Conservation (phyloP, 1,284 basidiomycete genomes). For the Boletus semigastroideus region DNA sequence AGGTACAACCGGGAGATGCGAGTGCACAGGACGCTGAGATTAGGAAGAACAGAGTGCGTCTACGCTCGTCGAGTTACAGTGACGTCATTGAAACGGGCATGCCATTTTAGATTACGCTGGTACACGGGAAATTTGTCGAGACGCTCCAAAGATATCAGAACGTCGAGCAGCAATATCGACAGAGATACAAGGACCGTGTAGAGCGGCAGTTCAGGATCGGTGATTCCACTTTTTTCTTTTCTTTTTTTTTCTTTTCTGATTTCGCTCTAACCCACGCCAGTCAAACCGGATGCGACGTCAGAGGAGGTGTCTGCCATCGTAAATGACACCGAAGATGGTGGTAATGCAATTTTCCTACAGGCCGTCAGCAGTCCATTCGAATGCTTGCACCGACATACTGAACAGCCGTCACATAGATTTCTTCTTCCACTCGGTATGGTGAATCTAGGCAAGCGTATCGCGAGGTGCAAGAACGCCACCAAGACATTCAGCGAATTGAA, state of each 20-base stretch:
- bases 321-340: slow-evolving; percentile 57
- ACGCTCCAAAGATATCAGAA: slow-evolving; percentile 75
- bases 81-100: not conserved
- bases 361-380: slow-evolving; percentile 55
- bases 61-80: slow-evolving; percentile 24
- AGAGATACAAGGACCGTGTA: slow-evolving; percentile 79
- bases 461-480: slow-evolving; percentile 90
- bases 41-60: slow-evolving; percentile 66
- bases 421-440: slow-evolving; percentile 78
- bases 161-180: slow-evolving; percentile 84
- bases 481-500: slow-evolving; percentile 88
- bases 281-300: slow-evolving; percentile 87
- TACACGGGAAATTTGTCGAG: slow-evolving; percentile 66
- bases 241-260: not conserved
- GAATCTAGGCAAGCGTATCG: slow-evolving; percentile 83
- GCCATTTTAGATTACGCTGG: slow-evolving; percentile 46
- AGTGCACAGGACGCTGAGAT: slow-evolving; percentile 55
- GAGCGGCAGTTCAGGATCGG: slow-evolving; percentile 91
- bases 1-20: slow-evolving; percentile 35
- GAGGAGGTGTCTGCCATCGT: slow-evolving; percentile 83
- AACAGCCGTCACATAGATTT: slow-evolving; percentile 40
- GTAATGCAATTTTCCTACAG: slow-evolving; percentile 80
- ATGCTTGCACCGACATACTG: not conserved
- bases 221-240: slow-evolving; percentile 34
- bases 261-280: slow-evolving; percentile 35